phyloP scores from a whole-genome alignment of 2,329 filamentous ascomycete species.

The Botryotinia calthae region DNA sequence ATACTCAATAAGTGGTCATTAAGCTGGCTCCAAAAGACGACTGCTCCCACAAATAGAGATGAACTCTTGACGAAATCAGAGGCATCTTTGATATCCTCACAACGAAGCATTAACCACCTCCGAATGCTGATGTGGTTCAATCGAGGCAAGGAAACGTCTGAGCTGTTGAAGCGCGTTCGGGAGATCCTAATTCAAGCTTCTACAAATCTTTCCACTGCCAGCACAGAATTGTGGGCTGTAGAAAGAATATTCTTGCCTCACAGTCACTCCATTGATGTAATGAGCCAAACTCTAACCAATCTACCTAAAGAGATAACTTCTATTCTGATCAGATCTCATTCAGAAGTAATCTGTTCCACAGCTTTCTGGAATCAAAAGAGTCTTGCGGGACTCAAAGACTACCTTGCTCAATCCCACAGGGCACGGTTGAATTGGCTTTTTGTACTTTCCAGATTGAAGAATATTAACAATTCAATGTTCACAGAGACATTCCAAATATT shows the following conservation, averaged over 20 bases:
- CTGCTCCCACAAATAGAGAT: not conserved
- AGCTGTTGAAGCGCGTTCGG: not conserved
- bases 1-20: conserved; percentile 26
- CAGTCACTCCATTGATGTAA: conserved; percentile 20
- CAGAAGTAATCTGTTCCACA: not conserved
- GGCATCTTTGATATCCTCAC: not conserved
- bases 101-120: not conserved
- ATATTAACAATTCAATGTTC: conserved; percentile 21
- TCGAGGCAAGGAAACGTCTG: not conserved
- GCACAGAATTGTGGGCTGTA: conserved; percentile 7
- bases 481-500: conserved; percentile 19
- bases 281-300: conserved; percentile 24
- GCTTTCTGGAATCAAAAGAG: not conserved
- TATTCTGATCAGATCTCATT: conserved; percentile 18
- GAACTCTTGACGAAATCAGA: not conserved
- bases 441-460: conserved; percentile 24
- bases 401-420: conserved; percentile 6
- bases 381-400: not conserved
- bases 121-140: conserved; percentile 1
- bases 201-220: not conserved
- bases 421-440: conserved; percentile 27
- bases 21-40: conserved; percentile 21
- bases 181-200: not conserved
- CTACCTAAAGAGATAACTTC: conserved; percentile 18
- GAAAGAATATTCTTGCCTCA: conserved; percentile 15